Evolutionary conservation across 495 filamentous ascomycete species (phyloP).

Genomic region (Amorphotheca resinae): DNA sequence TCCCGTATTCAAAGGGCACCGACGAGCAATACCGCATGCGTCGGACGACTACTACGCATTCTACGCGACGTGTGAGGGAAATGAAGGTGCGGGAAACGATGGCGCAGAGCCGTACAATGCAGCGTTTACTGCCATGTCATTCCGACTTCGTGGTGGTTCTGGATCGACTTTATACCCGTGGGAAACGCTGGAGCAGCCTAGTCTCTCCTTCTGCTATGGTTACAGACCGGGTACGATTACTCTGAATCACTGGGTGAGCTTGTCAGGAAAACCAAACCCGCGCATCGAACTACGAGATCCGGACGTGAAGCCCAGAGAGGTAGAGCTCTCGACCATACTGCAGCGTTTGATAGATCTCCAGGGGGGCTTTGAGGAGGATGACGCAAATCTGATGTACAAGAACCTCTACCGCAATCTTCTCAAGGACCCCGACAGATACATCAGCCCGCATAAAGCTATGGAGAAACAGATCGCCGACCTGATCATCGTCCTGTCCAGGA

Average conservation of each 20-base stretch:
- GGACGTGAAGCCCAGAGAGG: slow-evolving; percentile 38
- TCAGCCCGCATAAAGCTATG: slow-evolving; percentile 40
- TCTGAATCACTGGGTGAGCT: slow-evolving; percentile 42
- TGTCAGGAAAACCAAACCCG: slow-evolving; percentile 35
- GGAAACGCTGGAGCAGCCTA: slow-evolving; percentile 55
- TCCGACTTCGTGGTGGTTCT: slow-evolving; percentile 15
- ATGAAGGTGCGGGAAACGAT: slow-evolving; percentile 7
- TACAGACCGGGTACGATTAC: slow-evolving; percentile 46
- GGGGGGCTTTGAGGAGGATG: slow-evolving; percentile 42
- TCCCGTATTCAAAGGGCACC: slow-evolving; percentile 15
- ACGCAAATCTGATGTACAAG: slow-evolving; percentile 39
- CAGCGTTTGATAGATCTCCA: slow-evolving; percentile 43
- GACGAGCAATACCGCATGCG: slow-evolving; percentile 11
- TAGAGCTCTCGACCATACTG: slow-evolving; percentile 38
- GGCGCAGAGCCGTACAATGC: slow-evolving; percentile 2
- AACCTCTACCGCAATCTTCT: slow-evolving; percentile 38
- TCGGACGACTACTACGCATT: slow-evolving; percentile 32
- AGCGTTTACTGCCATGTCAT: slow-evolving; percentile 15
- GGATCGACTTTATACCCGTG: slow-evolving; percentile 36
- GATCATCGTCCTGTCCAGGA: slow-evolving; percentile 46
- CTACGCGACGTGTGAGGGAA: slow-evolving; percentile 26
- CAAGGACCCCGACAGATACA: slow-evolving; percentile 36
- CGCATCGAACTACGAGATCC: slow-evolving; percentile 36
- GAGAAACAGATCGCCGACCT: slow-evolving; percentile 58
- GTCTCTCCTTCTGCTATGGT: slow-evolving; percentile 47